Percentiles rank a stretch among this genome's conserved stretches.
Evolutionary conservation across 2,329 filamentous ascomycete genomes (phyloP).

Genomic region (Xylaria sp.): DNA sequence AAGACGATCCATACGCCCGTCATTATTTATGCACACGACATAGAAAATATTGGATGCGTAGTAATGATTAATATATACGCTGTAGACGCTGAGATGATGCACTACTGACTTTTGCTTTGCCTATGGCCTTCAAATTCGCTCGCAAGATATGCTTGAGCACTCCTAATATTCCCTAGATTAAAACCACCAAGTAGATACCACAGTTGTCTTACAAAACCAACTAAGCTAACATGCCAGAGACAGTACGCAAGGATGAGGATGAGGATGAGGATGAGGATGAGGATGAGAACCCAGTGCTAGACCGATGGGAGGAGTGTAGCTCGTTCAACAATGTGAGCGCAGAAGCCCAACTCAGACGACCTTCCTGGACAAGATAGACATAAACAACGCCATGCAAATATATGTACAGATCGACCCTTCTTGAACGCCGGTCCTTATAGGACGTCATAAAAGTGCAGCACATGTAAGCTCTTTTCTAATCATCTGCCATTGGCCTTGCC

Average conservation of each 20-base stretch:
- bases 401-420: slow-evolving; percentile 27
- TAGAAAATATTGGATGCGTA: not conserved
- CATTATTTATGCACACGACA: not conserved
- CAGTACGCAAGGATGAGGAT: slow-evolving; percentile 4
- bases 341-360: not conserved
- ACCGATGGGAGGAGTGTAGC: not conserved
- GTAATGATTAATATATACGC: slow-evolving; percentile 9
- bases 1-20: not conserved
- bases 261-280: not conserved
- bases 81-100: slow-evolving; percentile 12
- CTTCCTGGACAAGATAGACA: not conserved
- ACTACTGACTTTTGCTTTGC: slow-evolving; percentile 18
- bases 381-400: slow-evolving; percentile 26
- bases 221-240: not conserved
- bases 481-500: slow-evolving; percentile 39
- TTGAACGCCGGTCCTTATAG: not conserved
- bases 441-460: not conserved
- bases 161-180: slow-evolving; percentile 5
- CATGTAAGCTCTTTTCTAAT: slow-evolving; percentile 7
- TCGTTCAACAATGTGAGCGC: not conserved
- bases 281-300: not conserved
- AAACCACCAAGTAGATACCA: slow-evolving; percentile 13
- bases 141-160: not conserved
- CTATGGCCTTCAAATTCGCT: slow-evolving; percentile 4
- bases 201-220: slow-evolving; percentile 1